Conservation (phyloP, 2,329 filamentous ascomycete species). For the Pseudogymnoascus sp. region DNA sequence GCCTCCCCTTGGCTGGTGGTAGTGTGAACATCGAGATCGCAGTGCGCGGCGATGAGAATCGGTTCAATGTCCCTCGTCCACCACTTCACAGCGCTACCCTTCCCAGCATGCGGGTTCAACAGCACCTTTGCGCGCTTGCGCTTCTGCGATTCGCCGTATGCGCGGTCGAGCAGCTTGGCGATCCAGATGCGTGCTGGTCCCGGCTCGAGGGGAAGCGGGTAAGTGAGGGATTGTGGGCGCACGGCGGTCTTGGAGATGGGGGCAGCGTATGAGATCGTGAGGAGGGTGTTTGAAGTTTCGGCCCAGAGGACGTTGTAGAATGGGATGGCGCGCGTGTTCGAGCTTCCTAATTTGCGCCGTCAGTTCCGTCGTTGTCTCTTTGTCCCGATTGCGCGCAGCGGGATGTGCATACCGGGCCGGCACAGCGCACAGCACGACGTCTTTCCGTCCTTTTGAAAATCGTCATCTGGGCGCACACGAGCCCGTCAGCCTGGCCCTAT, state of each 20-base stretch:
- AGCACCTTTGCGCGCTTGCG: conserved; percentile 77
- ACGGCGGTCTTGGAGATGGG: conserved; percentile 51
- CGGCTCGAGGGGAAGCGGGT: conserved; percentile 39
- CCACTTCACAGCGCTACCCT: conserved; percentile 63
- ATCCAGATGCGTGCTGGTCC: conserved; percentile 51
- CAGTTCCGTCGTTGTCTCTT: conserved; percentile 14
- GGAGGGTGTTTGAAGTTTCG: conserved; percentile 48
- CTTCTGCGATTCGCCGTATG: conserved; percentile 62
- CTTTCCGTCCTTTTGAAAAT: conserved; percentile 38
- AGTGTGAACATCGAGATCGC: conserved; percentile 63
- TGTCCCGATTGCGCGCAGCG: conserved; percentile 5
- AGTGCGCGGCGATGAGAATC: conserved; percentile 72
- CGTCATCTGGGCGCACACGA: conserved; percentile 38
- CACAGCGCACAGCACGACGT: conserved; percentile 49
- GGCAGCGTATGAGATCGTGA: conserved; percentile 67
- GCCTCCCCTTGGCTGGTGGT: conserved; percentile 72
- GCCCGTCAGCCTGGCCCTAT: not conserved
- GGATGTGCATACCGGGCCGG: conserved; percentile 37
- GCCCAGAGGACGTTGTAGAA: conserved; percentile 83
- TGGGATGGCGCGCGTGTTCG: conserved; percentile 48
- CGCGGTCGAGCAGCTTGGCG: conserved; percentile 53
- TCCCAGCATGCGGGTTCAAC: conserved; percentile 84
- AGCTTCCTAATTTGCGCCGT: conserved; percentile 20
- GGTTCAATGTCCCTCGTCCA: conserved; percentile 72
- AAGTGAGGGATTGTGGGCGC: conserved; percentile 51